Conservation (phyloP, 306 rosid genomes). For the Crotalaria pallida region DNA sequence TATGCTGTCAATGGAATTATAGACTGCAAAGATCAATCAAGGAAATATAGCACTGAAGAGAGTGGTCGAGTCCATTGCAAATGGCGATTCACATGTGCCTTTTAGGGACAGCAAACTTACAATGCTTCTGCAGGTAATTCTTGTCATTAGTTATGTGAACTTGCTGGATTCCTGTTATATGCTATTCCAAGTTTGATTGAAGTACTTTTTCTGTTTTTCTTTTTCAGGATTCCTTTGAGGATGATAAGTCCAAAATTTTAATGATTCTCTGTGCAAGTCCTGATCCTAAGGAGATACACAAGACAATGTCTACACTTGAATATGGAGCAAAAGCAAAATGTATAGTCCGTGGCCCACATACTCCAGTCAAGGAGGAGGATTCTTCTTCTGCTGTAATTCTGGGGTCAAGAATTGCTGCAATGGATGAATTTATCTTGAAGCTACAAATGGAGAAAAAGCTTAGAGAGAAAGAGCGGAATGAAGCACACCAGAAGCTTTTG, state of each 20-base stretch:
- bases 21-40: conserved; percentile 98
- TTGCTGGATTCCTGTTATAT: neutral
- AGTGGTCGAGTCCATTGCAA: conserved; percentile 98
- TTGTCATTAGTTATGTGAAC: neutral
- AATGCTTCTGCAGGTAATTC: conserved; percentile 94
- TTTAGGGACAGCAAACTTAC: conserved; percentile 98
- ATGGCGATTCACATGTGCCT: conserved; percentile 98
- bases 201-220: neutral
- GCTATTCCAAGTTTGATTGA: conserved; percentile 7
- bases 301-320: conserved; percentile 94
- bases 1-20: conserved; percentile 12
- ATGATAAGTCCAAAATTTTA: conserved; percentile 84
- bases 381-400: conserved; percentile 77
- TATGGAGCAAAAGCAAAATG: conserved; percentile 99
- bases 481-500: conserved; percentile 70
- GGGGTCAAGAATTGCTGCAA: conserved; percentile 88
- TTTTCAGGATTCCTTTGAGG: conserved; percentile 93
- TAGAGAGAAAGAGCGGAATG: conserved; percentile 73
- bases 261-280: conserved; percentile 98
- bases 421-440: conserved; percentile 90
- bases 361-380: conserved; percentile 79
- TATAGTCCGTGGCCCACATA: conserved; percentile 86
- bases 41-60: conserved; percentile 93
- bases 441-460: conserved; percentile 85
- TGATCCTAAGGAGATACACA: conserved; percentile 91